Percentiles rank a stretch among this genome's conserved stretches.
Evolutionary conservation across 768 basidiomycete species (phyloP).

Genomic region (Sistotremastrum suecicum): DNA sequence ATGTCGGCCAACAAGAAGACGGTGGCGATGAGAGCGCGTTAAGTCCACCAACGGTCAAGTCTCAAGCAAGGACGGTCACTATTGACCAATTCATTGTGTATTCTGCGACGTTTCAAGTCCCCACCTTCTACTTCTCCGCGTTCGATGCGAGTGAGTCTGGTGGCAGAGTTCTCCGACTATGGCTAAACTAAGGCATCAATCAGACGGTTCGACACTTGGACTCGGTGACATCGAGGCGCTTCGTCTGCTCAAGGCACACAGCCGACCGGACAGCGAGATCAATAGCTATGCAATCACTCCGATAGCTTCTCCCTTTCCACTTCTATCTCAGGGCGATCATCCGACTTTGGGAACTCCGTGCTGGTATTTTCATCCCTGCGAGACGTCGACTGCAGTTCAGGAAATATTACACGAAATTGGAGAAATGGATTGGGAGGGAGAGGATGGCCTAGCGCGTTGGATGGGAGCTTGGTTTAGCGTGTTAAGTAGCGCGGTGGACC

Average conservation of each 20-base stretch:
- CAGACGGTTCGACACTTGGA: constrained; percentile 53
- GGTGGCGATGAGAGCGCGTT: constrained; percentile 26
- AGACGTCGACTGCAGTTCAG: constrained; percentile 46
- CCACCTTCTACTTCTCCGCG: constrained; percentile 70
- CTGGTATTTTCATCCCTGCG: constrained; percentile 87
- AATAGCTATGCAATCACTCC: constrained; percentile 43
- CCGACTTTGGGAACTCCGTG: constrained; percentile 58
- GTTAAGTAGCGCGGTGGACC: constrained; percentile 47
- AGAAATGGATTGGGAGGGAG: constrained; percentile 18
- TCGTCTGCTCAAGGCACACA: constrained; percentile 40
- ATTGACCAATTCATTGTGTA: constrained; percentile 56
- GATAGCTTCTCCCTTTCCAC: constrained; percentile 44
- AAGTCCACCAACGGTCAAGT: constrained; percentile 8
- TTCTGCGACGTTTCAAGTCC: constrained; percentile 69
- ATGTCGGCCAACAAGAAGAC: constrained; percentile 6
- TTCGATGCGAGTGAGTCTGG: constrained; percentile 32
- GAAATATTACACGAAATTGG: constrained; percentile 50
- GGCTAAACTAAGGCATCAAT: constrained; percentile 7
- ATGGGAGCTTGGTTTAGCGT: constrained; percentile 71
- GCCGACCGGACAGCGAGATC: constrained; percentile 27
- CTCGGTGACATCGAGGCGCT: constrained; percentile 42
- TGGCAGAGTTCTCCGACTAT: constrained; percentile 1
- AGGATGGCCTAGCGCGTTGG: constrained; percentile 30
- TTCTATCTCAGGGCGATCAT: constrained; percentile 81
- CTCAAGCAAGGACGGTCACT: constrained; percentile 13